phyloP scores from a whole-genome alignment of 2,329 filamentous ascomycete species.

The Claviceps humidiphila region DNA sequence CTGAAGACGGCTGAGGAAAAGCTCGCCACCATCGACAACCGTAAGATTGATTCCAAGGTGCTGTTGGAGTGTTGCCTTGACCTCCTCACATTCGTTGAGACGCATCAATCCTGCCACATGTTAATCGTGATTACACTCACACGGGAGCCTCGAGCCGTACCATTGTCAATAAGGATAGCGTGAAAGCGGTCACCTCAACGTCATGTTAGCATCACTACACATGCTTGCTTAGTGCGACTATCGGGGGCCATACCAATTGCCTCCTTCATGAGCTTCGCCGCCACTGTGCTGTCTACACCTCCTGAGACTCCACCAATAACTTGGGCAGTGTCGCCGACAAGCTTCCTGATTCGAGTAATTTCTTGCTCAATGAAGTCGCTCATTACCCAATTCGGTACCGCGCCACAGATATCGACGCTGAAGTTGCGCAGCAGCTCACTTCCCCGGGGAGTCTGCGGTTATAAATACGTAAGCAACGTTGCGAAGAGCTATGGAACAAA shows the following conservation, averaged over 20 bases:
- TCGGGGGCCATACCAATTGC: slow-evolving; percentile 45
- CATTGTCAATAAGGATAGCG: slow-evolving; percentile 75
- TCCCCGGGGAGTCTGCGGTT: slow-evolving; percentile 37
- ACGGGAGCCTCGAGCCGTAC: neutral
- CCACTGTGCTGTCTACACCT: slow-evolving; percentile 83
- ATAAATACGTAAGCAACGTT: neutral
- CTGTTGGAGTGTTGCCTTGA: slow-evolving; percentile 64
- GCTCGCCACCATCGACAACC: slow-evolving; percentile 64
- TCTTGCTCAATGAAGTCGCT: slow-evolving; percentile 68
- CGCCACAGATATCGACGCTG: slow-evolving; percentile 66
- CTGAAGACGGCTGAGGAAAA: slow-evolving; percentile 63
- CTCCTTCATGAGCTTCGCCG: slow-evolving; percentile 70
- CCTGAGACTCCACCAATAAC: slow-evolving; percentile 55
- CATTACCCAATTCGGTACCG: slow-evolving; percentile 73
- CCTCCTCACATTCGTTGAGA: slow-evolving; percentile 68
- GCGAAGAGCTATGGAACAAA: neutral
- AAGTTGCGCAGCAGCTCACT: slow-evolving; percentile 70
- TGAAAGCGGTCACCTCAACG: slow-evolving; percentile 20
- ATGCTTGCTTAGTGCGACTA: neutral
- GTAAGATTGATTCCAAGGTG: slow-evolving; percentile 85
- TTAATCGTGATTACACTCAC: slow-evolving; percentile 19
- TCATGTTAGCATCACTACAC: neutral
- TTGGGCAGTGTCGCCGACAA: slow-evolving; percentile 72
- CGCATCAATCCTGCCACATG: slow-evolving; percentile 46
- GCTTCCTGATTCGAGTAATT: slow-evolving; percentile 62